Evolutionary conservation across 306 rosid species (phyloP).

Genomic region (Ormosia emarginata): DNA sequence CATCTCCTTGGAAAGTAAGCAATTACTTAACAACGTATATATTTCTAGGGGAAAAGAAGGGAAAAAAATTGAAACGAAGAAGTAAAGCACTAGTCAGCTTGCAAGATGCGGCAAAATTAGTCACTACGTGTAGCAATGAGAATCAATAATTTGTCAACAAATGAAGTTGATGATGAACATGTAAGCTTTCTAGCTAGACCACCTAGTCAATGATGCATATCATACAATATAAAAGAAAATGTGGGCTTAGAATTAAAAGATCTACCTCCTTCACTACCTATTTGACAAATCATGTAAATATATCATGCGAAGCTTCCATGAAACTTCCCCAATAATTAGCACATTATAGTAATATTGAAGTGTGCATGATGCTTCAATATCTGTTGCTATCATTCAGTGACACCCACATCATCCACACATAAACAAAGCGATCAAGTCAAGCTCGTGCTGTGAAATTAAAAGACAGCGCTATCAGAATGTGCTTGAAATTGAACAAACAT

Average conservation of each 20-base stretch:
- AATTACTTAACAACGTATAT: background rate
- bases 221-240: background rate
- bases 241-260: conserved; percentile 1
- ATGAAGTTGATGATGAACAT: background rate
- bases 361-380: background rate
- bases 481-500: conserved; percentile 22
- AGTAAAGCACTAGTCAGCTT: background rate
- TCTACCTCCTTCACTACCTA: background rate
- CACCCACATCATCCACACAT: background rate
- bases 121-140: background rate
- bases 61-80: background rate
- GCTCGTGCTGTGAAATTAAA: conserved; percentile 15
- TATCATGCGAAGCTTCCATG: conserved; percentile 18
- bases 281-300: conserved; percentile 3
- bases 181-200: background rate
- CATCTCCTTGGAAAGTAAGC: background rate
- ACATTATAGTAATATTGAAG: background rate
- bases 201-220: conserved; percentile 11
- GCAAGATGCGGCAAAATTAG: background rate
- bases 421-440: conserved; percentile 5
- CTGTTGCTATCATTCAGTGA: background rate
- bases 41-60: background rate
- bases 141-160: conserved; percentile 4
- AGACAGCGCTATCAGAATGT: conserved; percentile 17
- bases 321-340: background rate